Evolutionary conservation across 2,329 filamentous ascomycete genomes (phyloP), one percentile per base, ranked within the genome.

Genomic region (Penicillium sp.): DNA sequence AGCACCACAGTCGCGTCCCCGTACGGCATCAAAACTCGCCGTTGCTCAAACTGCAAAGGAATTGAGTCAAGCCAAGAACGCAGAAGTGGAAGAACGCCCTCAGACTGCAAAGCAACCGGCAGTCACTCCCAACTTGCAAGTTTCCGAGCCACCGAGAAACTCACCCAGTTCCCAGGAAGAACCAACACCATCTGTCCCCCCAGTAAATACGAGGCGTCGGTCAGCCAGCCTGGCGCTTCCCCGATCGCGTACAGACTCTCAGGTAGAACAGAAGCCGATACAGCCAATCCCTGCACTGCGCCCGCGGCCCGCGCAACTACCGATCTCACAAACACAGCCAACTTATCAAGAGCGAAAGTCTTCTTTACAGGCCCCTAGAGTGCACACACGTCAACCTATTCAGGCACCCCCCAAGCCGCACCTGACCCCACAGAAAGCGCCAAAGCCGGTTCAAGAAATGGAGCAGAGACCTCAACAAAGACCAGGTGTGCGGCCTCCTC

Each of bases 341-440:
- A 24, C 35, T 49, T n/a, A 37, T 28, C 42, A 57, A 44, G 40
- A 47, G 28, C 54, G 54, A 17, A 57, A 49, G 42, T 45, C 40
- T 13, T 57, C 54, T 35, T 35, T 57, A 10, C 54, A 57, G 24
- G 33, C 42, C 4, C 30, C 54, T n/a, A 47, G 28, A 17, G 15
- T 10, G 12, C 54, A 57, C 5, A n/a, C 33, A n/a, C 42, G 42
- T 4, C 42, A 30, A 38, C 33, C 42, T n/a, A 26, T 47, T n/a
- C 54, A 35, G 28, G 19, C 28, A n/a, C 42, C 33, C 42, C 49
- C 58, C 1, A 53, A 56, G 38, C 24, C 12, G 12, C 49, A 28
- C 33, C 33, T 15, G n/a, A 45, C 8, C 10, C 37, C 50, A 2
- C 50, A 42, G 22, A 9, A 37, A n/a, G 24, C 8, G 19, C 49